Conservation (phyloP, 306 rosid species). For the Dryas alaskensis region DNA sequence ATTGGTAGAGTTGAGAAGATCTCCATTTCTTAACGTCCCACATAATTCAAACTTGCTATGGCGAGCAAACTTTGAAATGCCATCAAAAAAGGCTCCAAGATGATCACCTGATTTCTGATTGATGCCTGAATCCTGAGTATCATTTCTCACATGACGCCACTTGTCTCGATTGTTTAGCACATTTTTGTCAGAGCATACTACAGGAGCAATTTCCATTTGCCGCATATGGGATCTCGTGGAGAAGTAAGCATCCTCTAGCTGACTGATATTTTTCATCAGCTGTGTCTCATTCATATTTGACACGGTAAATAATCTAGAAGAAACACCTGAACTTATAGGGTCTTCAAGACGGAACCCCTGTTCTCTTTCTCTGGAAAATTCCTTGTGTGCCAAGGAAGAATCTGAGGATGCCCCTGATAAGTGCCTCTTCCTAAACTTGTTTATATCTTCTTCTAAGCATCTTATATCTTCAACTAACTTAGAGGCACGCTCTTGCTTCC, state of each 20-base stretch:
- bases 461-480: conserved; percentile 51
- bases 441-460: conserved; percentile 65
- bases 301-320: conserved; percentile 28
- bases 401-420: conserved; percentile 31
- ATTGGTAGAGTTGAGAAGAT: conserved; percentile 56
- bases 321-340: conserved; percentile 30
- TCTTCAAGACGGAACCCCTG: conserved; percentile 22
- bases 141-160: conserved; percentile 21
- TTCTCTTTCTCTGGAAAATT: conserved; percentile 17
- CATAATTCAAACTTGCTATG: conserved; percentile 58
- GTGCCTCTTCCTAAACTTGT: conserved; percentile 45
- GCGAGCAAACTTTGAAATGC: conserved; percentile 65
- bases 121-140: conserved; percentile 27
- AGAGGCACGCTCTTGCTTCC: conserved; percentile 52
- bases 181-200: conserved; percentile 35
- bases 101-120: conserved; percentile 35
- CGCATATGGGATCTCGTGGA: conserved; percentile 55
- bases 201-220: conserved; percentile 33
- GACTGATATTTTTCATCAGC: conserved; percentile 45
- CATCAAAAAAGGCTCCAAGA: conserved; percentile 58
- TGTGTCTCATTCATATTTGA: conserved; percentile 37
- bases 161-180: conserved; percentile 40
- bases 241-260: conserved; percentile 60
- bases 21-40: conserved; percentile 61
- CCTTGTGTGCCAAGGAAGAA: conserved; percentile 25